A percentile compares a stretch with the other conserved stretches of the same genome.
Evolutionary conservation across 495 filamentous ascomycete species (phyloP).

Genomic region (Aspergillus leporis): DNA sequence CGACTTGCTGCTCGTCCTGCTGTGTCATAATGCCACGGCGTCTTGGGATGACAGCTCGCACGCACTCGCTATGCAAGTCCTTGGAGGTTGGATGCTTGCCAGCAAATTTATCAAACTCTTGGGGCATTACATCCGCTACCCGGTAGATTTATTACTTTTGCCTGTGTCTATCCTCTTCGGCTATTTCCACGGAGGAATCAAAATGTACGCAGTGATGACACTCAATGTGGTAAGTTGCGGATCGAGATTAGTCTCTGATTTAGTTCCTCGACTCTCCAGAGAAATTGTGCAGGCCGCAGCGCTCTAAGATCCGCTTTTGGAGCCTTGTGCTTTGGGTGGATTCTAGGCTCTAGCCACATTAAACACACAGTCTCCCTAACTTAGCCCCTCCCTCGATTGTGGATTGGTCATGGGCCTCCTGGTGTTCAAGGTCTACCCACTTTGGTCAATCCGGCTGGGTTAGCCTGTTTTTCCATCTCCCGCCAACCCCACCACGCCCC

Average conservation of each 20-base stretch:
- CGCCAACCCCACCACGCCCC: neutral
- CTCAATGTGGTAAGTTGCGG: conserved; percentile 62
- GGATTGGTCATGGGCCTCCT: neutral
- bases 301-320: conserved; percentile 2
- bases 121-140: conserved; percentile 70
- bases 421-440: neutral
- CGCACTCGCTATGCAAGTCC: conserved; percentile 47
- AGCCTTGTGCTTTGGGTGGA: conserved; percentile 9
- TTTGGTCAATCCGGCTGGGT: conserved; percentile 4
- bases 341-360: neutral
- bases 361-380: neutral
- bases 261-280: conserved; percentile 4
- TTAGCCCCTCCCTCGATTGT: conserved; percentile 3
- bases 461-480: conserved; percentile 7
- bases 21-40: conserved; percentile 48
- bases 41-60: conserved; percentile 43
- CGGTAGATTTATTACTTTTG: conserved; percentile 65
- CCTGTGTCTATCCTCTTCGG: conserved; percentile 77
- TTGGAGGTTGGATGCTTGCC: conserved; percentile 63
- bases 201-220: conserved; percentile 71
- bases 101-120: conserved; percentile 78
- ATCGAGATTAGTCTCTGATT: conserved; percentile 7
- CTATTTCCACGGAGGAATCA: conserved; percentile 75
- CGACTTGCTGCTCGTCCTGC: conserved; percentile 61
- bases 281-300: conserved; percentile 4